These are phyloP conservation scores for Mucor piriformis DNA, from an alignment of 371 early-diverging fungal species.

Conservation along the genomic window DNA sequence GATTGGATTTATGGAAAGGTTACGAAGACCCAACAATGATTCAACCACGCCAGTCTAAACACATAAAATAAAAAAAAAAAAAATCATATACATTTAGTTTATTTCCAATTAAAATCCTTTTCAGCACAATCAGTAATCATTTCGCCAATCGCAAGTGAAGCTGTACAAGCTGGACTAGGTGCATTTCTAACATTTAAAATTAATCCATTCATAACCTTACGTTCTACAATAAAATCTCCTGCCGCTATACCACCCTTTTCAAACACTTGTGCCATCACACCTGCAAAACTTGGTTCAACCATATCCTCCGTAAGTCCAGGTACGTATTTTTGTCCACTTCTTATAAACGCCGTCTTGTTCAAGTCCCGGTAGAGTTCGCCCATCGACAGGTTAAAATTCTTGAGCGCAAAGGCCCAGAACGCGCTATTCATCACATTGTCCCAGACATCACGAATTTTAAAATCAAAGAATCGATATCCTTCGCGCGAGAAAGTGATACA, in stretches of 20 bases:
- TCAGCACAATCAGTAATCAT: constrained; percentile 38
- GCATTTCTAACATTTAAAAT: constrained; percentile 47
- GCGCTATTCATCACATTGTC: constrained; percentile 31
- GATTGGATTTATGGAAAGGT: constrained; percentile 59
- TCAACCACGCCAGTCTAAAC: constrained; percentile 8
- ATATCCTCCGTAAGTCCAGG: constrained; percentile 38
- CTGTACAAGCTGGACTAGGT: constrained; percentile 45
- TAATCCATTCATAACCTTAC: constrained; percentile 39
- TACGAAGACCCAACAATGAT: constrained; percentile 33
- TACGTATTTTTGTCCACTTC: constrained; percentile 32
- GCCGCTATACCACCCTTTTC: constrained; percentile 44
- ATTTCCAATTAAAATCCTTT: constrained; percentile 38
- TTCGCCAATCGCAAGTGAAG: constrained; percentile 44
- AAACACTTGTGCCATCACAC: constrained; percentile 50
- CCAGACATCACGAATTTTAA: constrained; percentile 32
- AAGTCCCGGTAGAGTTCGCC: constrained; percentile 45
- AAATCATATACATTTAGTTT: too few relatives aligned
- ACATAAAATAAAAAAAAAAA: background rate
- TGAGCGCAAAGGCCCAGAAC: constrained; percentile 40
- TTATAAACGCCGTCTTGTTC: constrained; percentile 37
- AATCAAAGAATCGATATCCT: constrained; percentile 44
- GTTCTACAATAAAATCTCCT: constrained; percentile 43
- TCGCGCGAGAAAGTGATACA: constrained; percentile 49
- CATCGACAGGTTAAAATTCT: constrained; percentile 37
- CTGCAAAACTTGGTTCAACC: constrained; percentile 49